phyloP scores from a whole-genome alignment of 2,329 filamentous ascomycete genomes.

The Escovopsis weberi region DNA sequence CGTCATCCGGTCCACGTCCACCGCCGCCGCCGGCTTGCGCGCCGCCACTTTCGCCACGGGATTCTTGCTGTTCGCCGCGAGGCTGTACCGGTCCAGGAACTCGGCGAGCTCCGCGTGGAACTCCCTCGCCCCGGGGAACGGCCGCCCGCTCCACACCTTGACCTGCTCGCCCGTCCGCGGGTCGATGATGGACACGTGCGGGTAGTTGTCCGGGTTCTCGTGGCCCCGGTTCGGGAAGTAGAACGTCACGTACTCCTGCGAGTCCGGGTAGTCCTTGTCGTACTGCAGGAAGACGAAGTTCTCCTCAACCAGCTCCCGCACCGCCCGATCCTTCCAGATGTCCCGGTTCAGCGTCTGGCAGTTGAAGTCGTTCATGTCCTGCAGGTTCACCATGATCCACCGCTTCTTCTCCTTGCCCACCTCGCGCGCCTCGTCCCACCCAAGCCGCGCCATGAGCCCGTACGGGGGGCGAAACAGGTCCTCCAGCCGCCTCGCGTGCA shows the following conservation, averaged over 20 bases:
- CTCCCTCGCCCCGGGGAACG: constrained; percentile 60
- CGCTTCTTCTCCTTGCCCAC: constrained; percentile 79
- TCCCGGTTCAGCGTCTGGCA: constrained; percentile 91
- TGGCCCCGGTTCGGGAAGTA: constrained; percentile 61
- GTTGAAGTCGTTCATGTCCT: constrained; percentile 85
- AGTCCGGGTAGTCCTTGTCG: constrained; percentile 67
- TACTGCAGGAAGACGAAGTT: constrained; percentile 96
- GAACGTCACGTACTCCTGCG: constrained; percentile 72
- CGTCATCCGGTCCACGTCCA: constrained; percentile 77
- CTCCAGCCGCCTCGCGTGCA: constrained; percentile 65
- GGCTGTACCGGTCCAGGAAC: constrained; percentile 92
- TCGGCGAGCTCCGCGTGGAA: constrained; percentile 88
- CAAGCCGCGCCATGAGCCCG: constrained; percentile 65
- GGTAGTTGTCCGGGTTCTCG: constrained; percentile 79
- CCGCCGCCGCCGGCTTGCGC: constrained; percentile 39
- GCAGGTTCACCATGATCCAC: constrained; percentile 92
- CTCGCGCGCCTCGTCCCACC: constrained; percentile 75
- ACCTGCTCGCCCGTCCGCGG: constrained; percentile 93
- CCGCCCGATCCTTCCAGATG: constrained; percentile 77
- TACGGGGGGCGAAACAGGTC: constrained; percentile 89
- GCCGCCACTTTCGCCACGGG: constrained; percentile 58
- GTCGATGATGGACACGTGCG: constrained; percentile 91
- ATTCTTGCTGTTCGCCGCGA: constrained; percentile 80
- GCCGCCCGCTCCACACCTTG: constrained; percentile 83
- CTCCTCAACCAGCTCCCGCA: constrained; percentile 70